These are phyloP conservation scores for Mentha longifolia DNA, from an alignment of 257 asterid genomes.

Conservation along the genomic window DNA sequence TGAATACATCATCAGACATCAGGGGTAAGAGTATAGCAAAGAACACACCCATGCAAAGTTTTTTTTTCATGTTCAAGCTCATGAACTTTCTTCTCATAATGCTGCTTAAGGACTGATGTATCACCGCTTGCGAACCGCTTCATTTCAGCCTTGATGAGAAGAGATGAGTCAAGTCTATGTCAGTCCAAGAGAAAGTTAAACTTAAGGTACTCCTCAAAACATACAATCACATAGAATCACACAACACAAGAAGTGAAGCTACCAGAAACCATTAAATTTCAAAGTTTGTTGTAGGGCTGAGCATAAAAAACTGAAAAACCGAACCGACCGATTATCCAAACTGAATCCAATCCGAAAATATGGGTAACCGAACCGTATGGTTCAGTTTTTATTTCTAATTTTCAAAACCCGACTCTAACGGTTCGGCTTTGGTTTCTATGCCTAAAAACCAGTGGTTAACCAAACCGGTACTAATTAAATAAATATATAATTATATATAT, in stretches of 20 bases:
- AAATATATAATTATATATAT: too few species aligned
- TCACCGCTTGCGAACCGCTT: slow-evolving; percentile 63
- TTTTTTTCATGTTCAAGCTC: slow-evolving; percentile 85
- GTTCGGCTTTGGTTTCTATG: too few species aligned
- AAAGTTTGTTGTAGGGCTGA: too few species aligned
- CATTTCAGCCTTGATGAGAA: slow-evolving; percentile 82
- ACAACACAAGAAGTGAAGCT: slow-evolving; percentile 15
- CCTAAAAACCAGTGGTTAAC: too few species aligned
- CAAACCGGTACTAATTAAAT: too few species aligned
- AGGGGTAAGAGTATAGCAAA: not conserved
- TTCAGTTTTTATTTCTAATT: too few species aligned
- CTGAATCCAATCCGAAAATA: too few species aligned
- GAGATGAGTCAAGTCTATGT: slow-evolving; percentile 3
- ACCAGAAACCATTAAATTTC: slow-evolving; percentile 11
- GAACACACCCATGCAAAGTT: slow-evolving; percentile 65
- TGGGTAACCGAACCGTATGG: too few species aligned
- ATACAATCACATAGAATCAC: slow-evolving; percentile 11
- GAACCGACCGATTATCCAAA: too few species aligned
- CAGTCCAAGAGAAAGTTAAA: not conserved
- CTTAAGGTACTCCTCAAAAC: slow-evolving; percentile 15
- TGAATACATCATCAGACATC: slow-evolving; percentile 26
- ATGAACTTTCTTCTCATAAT: slow-evolving; percentile 90
- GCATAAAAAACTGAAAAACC: too few species aligned
- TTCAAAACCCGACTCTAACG: too few species aligned
- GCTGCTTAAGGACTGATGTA: slow-evolving; percentile 85